Conservation (phyloP, 2,329 filamentous ascomycete genomes). For the Fusarium albosuccineum region DNA sequence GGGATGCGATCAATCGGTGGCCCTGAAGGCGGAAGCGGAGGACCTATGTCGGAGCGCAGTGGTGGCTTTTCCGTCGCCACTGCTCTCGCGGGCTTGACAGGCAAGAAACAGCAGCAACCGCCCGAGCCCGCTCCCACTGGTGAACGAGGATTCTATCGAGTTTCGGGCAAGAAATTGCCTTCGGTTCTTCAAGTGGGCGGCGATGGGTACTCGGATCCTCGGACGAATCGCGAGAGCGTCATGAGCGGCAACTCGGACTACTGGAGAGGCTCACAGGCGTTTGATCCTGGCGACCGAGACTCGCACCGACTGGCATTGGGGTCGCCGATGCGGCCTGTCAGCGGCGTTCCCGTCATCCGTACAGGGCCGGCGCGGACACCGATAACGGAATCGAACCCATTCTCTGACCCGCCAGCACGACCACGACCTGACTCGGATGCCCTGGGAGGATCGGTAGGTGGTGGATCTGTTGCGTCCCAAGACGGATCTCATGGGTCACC, state of each 20-base stretch:
- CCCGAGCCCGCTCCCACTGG: constrained; percentile 53
- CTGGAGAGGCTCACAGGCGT: constrained; percentile 66
- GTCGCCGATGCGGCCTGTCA: constrained; percentile 70
- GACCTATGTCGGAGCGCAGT: constrained; percentile 62
- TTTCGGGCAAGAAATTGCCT: constrained; percentile 74
- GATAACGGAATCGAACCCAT: constrained; percentile 67
- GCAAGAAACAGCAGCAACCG: constrained; percentile 51
- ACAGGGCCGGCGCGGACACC: constrained; percentile 76
- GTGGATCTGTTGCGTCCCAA: constrained; percentile 34
- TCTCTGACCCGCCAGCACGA: constrained; percentile 53
- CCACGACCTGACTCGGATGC: constrained; percentile 44
- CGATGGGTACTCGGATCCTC: constrained; percentile 71
- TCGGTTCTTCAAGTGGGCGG: constrained; percentile 73
- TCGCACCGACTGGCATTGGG: constrained; percentile 64
- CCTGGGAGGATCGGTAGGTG: constrained; percentile 40
- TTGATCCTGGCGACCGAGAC: constrained; percentile 52
- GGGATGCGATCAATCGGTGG: constrained; percentile 43
- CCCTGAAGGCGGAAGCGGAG: constrained; percentile 37
- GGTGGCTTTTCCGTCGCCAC: constrained; percentile 58
- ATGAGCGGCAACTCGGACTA: constrained; percentile 66
- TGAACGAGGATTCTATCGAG: constrained; percentile 73
- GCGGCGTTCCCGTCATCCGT: constrained; percentile 71
- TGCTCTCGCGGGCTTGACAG: constrained; percentile 61
- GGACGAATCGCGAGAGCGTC: constrained; percentile 51
- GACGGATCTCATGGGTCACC: constrained; percentile 44